Percentiles rank a stretch among this genome's conserved stretches.
These are phyloP conservation scores for Hondaea fermentalgiana DNA, from an alignment of 108 stramenopile species.

Conservation along the genomic window DNA sequence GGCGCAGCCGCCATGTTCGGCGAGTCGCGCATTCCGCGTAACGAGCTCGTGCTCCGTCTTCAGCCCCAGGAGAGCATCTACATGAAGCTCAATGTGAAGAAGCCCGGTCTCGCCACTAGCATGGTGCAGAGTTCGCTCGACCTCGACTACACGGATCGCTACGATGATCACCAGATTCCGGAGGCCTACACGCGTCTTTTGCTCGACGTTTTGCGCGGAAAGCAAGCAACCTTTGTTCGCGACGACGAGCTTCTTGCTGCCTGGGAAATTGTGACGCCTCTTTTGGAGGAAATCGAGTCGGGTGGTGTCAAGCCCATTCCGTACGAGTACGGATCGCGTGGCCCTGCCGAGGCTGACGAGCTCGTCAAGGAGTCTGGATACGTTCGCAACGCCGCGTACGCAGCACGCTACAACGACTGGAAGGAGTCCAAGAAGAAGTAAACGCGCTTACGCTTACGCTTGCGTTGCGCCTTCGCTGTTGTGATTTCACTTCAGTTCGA, in stretches of 20 bases:
- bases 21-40: constrained; percentile 56
- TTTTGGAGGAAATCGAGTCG: constrained; percentile 72
- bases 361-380: not conserved
- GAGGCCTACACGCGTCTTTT: constrained; percentile 95
- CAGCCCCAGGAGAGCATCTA: constrained; percentile 84
- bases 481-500: no score
- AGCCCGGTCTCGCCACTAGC: constrained; percentile 35
- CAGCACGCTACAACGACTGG: not conserved
- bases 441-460: no score
- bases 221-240: constrained; percentile 81
- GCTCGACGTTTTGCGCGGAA: constrained; percentile 78
- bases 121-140: constrained; percentile 41
- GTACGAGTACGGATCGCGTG: constrained; percentile 44
- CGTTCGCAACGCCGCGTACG: not conserved
- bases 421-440: not conserved
- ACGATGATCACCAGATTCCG: constrained; percentile 50
- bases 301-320: constrained; percentile 20
- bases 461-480: no score
- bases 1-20: constrained; percentile 55
- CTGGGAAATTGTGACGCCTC: constrained; percentile 91
- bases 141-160: constrained; percentile 38
- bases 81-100: constrained; percentile 52
- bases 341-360: constrained; percentile 40
- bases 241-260: constrained; percentile 82
- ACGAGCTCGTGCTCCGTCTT: constrained; percentile 87